Conservation (phyloP, 1,284 basidiomycete genomes). For the Neotropicomus parvogracilis region DNA sequence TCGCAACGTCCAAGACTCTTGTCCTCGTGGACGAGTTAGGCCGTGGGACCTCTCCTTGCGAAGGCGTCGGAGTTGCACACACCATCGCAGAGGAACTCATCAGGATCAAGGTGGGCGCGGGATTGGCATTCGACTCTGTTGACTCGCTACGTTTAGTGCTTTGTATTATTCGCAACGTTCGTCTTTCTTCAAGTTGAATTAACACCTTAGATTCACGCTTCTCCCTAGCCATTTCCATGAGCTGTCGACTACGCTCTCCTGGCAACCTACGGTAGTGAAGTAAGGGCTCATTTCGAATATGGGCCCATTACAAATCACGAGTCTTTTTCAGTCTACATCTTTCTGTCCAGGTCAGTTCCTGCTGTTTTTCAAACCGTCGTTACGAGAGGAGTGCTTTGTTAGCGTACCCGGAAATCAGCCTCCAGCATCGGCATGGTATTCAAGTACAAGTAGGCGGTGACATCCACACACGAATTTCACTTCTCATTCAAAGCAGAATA, state of each 20-base stretch:
- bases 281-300: conserved; percentile 37
- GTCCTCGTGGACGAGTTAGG: conserved; percentile 91
- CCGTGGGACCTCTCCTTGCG: conserved; percentile 80
- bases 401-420: conserved; percentile 52
- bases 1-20: conserved; percentile 72
- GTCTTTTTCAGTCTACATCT: conserved; percentile 64
- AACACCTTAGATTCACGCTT: background rate
- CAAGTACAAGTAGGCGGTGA: conserved; percentile 70
- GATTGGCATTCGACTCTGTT: background rate
- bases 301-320: background rate
- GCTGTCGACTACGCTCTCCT: conserved; percentile 64
- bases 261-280: conserved; percentile 73
- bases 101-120: conserved; percentile 53
- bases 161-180: conserved; percentile 88
- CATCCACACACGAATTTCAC: background rate
- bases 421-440: conserved; percentile 69
- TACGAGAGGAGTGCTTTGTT: background rate
- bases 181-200: conserved; percentile 19
- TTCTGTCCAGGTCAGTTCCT: conserved; percentile 62
- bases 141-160: conserved; percentile 47
- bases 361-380: background rate
- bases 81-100: conserved; percentile 90
- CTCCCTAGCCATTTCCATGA: conserved; percentile 65
- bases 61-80: conserved; percentile 88
- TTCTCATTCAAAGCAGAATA: conserved; percentile 39